Evolutionary conservation across 148 eudicot species (phyloP).

Genomic region (Persicaria tinctoria): DNA sequence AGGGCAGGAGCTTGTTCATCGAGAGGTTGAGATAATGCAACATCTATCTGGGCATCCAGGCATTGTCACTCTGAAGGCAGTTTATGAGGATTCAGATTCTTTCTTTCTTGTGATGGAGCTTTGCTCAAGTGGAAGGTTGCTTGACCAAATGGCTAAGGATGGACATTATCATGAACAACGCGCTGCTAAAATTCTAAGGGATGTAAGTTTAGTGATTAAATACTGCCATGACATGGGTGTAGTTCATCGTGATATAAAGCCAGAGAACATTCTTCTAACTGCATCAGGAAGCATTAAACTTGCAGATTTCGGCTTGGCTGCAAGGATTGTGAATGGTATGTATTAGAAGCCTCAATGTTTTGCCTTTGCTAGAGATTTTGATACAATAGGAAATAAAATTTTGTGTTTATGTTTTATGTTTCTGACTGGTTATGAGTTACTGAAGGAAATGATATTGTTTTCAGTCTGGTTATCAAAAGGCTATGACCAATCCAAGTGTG

Average conservation of each 20-base stretch:
- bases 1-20: conserved; percentile 49
- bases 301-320: conserved; percentile 74
- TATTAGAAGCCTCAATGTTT: not conserved
- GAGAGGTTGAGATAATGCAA: conserved; percentile 57
- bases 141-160: conserved; percentile 59
- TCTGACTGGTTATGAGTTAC: not conserved
- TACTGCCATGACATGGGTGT: conserved; percentile 86
- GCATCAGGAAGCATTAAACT: conserved; percentile 55
- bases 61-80: conserved; percentile 48
- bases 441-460: not conserved
- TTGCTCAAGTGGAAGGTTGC: conserved; percentile 62
- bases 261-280: conserved; percentile 64
- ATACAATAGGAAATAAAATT: not conserved
- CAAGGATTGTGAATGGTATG: conserved; percentile 38
- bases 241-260: conserved; percentile 72
- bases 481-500: not conserved
- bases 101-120: conserved; percentile 74
- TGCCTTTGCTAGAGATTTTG: not conserved
- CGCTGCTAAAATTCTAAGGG: conserved; percentile 54
- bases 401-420: not conserved
- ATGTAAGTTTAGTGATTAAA: conserved; percentile 48
- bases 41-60: conserved; percentile 51
- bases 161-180: conserved; percentile 42
- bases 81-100: conserved; percentile 55
- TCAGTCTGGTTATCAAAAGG: not conserved